Base-by-base conservation (phyloP, 352 stramenopile genomes). In the Phytophthora fragariae region DNA sequence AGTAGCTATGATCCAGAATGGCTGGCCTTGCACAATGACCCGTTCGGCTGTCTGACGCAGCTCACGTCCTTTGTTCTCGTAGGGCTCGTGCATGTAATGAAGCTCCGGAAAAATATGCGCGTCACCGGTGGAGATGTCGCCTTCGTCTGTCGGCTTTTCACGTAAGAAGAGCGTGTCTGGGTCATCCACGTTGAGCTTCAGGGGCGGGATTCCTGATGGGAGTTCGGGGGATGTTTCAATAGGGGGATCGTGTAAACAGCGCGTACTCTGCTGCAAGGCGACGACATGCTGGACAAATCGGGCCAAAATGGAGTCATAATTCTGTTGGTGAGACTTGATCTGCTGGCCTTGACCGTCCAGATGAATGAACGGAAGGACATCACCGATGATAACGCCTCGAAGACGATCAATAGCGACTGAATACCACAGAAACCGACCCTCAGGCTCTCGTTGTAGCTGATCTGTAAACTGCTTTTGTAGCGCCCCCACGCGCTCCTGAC, bases 1-100 rank as follows among this genome's bases (percentile, higher is more conserved):
- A 46, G 62, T 87, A 4, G 61, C 70, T n/a, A 89, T 66, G 19
- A 91, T 65, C 72, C 83, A 89, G 37, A 86, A 64, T 1, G 64
- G 21, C 35, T 76, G 70, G 5, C 66, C 69, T 31, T 65, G 19
- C 9, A 76, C 57, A 2, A 79, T 31, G 58, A 80, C 27, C 17
- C 63, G 70, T 55, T 88, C 75, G 1, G 73, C 78, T 53, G 81
- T 79, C 65, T 91, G 81, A 19, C 81, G 78, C 12, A 77, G 68
- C 19, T 73, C 21, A 17, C 77, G 77, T 1, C 69, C 77, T 21
- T 62, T 65, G 3, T 64, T 70, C 5, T 59, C 27, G n/a, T 60
- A 47, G 4, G 54, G 12, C 11, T 60, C 19, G 9, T 47, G 27
- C 1, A 4, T 46, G 12, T 52, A 46, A 21, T 39, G 29, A n/a